These are phyloP conservation scores for Wallacemonas sp. DNA, from an alignment of 208 protist species.

Conservation along the genomic window DNA sequence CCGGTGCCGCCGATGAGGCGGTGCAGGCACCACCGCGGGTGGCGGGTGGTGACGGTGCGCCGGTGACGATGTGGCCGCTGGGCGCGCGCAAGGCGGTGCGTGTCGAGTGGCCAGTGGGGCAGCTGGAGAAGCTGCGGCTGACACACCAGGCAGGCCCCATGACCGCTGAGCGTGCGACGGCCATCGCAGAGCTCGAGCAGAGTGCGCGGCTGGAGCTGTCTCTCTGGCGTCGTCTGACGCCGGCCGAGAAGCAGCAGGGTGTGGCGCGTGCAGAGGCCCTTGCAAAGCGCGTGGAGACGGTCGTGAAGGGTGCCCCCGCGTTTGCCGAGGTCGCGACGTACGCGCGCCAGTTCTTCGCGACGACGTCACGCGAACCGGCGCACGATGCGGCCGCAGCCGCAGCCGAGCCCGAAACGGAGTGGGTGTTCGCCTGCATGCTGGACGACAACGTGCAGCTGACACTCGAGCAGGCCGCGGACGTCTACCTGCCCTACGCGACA, in stretches of 20 bases:
- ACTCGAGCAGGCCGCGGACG: constrained; percentile 40
- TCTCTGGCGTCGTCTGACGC: constrained; percentile 63
- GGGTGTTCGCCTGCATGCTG: constrained; percentile 85
- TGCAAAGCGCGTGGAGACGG: constrained; percentile 32
- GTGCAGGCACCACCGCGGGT: constrained; percentile 11
- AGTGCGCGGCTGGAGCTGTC: constrained; percentile 65
- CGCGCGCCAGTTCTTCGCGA: constrained; percentile 43
- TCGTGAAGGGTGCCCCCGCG: constrained; percentile 28
- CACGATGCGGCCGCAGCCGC: background rate
- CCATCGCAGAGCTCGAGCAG: constrained; percentile 39
- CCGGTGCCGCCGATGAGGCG: constrained; percentile 27
- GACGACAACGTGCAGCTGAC: constrained; percentile 69
- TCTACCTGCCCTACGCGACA: constrained; percentile 72
- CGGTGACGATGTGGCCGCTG: constrained; percentile 59
- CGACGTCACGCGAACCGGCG: constrained; percentile 34
- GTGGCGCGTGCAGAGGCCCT: constrained; percentile 16
- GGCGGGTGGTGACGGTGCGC: constrained; percentile 9
- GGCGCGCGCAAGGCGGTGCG: constrained; percentile 58
- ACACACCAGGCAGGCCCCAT: constrained; percentile 23
- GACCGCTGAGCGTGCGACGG: constrained; percentile 50
- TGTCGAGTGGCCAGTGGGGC: constrained; percentile 56
- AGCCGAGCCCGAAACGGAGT: constrained; percentile 31
- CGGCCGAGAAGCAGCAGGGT: constrained; percentile 37
- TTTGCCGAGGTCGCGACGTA: constrained; percentile 64
- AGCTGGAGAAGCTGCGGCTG: constrained; percentile 47